These are phyloP conservation scores for Neurospora hispaniola DNA, from an alignment of 495 filamentous ascomycete genomes.

Conservation along the genomic window DNA sequence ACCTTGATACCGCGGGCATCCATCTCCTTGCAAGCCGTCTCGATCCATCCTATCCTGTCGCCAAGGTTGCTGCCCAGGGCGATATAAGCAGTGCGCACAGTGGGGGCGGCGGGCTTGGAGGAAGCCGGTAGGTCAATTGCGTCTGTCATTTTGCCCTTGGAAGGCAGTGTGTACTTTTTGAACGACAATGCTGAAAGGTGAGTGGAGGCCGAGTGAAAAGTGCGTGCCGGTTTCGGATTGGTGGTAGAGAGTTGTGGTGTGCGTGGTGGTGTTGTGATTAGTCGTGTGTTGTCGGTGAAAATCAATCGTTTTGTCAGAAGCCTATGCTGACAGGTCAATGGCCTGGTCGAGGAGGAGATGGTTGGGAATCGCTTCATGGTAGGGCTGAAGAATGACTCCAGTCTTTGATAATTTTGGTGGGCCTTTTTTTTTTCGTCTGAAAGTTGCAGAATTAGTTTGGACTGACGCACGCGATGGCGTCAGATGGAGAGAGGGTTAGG, in stretches of 20 bases:
- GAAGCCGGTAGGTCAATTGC: neutral
- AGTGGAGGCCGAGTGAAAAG: neutral
- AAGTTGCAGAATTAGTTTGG: neutral
- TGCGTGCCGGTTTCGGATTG: neutral
- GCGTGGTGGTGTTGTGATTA: neutral
- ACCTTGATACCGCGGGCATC: conserved; percentile 58
- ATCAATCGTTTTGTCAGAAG: neutral
- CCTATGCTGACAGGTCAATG: neutral
- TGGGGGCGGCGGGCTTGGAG: conserved; percentile 1
- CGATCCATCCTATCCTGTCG: conserved; percentile 72
- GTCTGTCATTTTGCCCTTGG: conserved; percentile 3
- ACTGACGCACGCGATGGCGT: neutral
- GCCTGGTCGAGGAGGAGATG: neutral
- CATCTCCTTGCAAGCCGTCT: conserved; percentile 70
- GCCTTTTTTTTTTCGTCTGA: neutral
- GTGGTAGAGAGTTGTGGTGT: neutral
- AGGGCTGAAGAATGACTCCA: neutral
- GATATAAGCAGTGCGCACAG: conserved; percentile 52
- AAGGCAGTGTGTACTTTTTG: conserved; percentile 17
- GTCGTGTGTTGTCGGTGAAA: neutral
- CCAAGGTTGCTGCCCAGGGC: conserved; percentile 92
- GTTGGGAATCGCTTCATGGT: conserved; percentile 8
- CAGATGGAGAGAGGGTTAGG: neutral
- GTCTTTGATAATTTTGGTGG: neutral
- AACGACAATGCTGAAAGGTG: conserved; percentile 6